phyloP scores from a whole-genome alignment of 2,329 filamentous ascomycete genomes.

The Fusarium nurragi region DNA sequence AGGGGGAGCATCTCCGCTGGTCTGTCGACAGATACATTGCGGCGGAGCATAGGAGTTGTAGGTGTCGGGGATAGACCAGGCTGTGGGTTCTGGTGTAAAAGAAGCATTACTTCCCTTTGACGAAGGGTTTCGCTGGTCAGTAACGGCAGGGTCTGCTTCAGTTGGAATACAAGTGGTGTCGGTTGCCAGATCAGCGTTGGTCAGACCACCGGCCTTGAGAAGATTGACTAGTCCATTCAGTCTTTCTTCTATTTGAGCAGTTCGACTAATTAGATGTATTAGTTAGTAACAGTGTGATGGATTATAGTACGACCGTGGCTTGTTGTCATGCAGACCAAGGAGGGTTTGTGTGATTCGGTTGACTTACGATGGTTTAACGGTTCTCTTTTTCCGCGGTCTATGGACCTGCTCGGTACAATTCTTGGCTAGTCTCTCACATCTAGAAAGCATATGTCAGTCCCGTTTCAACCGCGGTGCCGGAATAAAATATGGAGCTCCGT shows the following conservation, averaged over 20 bases:
- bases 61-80: constrained; percentile 50
- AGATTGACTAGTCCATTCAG: constrained; percentile 61
- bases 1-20: constrained; percentile 51
- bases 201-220: constrained; percentile 55
- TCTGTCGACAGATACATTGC: constrained; percentile 59
- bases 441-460: constrained; percentile 40
- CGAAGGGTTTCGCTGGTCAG: constrained; percentile 41
- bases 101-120: constrained; percentile 26
- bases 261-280: constrained; percentile 51
- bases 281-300: neutral
- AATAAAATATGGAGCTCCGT: constrained; percentile 25
- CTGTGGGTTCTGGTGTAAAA: constrained; percentile 24
- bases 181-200: constrained; percentile 34
- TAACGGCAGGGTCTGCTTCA: constrained; percentile 40
- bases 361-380: constrained; percentile 61
- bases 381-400: constrained; percentile 61
- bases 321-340: neutral
- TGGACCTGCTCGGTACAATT: constrained; percentile 59
- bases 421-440: constrained; percentile 60
- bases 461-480: constrained; percentile 4
- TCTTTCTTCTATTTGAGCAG: constrained; percentile 60
- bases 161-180: constrained; percentile 44
- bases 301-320: neutral
- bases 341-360: neutral
- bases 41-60: constrained; percentile 60